These are phyloP conservation scores for Aristolochia contorta DNA, from an alignment of 164 flowering plant species.

Conservation along the genomic window DNA sequence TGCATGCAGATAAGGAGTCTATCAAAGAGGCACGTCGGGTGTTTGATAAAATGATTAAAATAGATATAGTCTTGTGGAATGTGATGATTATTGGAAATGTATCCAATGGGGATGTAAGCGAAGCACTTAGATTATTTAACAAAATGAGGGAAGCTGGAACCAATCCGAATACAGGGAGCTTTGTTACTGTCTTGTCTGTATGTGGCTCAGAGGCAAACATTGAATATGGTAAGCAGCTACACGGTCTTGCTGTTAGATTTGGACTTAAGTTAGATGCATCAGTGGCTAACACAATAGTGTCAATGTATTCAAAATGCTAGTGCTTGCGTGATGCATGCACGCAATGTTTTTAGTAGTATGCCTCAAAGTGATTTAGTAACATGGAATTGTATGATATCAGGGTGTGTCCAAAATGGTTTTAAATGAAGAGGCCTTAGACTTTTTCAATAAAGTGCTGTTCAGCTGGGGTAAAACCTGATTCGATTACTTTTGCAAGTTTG, in stretches of 20 bases:
- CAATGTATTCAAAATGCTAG: slow-evolving; percentile 64
- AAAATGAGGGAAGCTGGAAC: slow-evolving; percentile 38
- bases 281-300: slow-evolving; percentile 55
- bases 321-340: slow-evolving; percentile 52
- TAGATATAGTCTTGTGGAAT: slow-evolving; percentile 73
- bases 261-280: slow-evolving; percentile 50
- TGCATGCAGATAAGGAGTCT: slow-evolving; percentile 49
- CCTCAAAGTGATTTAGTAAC: slow-evolving; percentile 38
- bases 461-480: slow-evolving; percentile 51
- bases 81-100: slow-evolving; percentile 69
- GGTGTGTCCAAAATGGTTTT: slow-evolving; percentile 49
- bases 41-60: slow-evolving; percentile 54
- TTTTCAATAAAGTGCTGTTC: slow-evolving; percentile 49
- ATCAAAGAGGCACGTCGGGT: slow-evolving; percentile 38
- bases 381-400: slow-evolving; percentile 82
- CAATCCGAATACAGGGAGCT: slow-evolving; percentile 51
- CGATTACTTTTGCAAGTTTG: slow-evolving; percentile 62
- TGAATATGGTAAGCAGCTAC: slow-evolving; percentile 46
- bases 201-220: slow-evolving; percentile 37
- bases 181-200: slow-evolving; percentile 41
- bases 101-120: slow-evolving; percentile 27
- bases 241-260: slow-evolving; percentile 35
- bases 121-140: slow-evolving; percentile 30
- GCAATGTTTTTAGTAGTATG: slow-evolving; percentile 36
- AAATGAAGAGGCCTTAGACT: slow-evolving; percentile 35